Evolutionary conservation across 495 filamentous ascomycete species (phyloP).

Genomic region (Aspergillus cristatus): DNA sequence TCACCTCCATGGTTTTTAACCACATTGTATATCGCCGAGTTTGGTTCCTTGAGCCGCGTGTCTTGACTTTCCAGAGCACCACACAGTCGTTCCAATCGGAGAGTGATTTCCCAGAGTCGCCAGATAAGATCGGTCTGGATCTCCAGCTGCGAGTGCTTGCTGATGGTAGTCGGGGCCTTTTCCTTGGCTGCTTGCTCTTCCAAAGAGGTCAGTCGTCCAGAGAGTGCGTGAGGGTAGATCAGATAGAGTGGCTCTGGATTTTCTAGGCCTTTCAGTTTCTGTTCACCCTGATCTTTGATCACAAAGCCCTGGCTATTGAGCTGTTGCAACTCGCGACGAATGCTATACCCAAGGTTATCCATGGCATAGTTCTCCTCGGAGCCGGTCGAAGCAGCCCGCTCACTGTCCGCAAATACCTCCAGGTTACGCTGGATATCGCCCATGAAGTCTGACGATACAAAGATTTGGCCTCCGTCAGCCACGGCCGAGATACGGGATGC

Average conservation of each 20-base stretch:
- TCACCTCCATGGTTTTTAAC: conserved; percentile 80
- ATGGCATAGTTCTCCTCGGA: conserved; percentile 66
- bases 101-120: conserved; percentile 79
- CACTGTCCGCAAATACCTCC: conserved; percentile 71
- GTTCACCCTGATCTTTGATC: conserved; percentile 89
- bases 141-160: conserved; percentile 48
- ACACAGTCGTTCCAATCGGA: conserved; percentile 88
- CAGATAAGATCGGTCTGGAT: conserved; percentile 79
- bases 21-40: conserved; percentile 70
- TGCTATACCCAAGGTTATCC: conserved; percentile 48
- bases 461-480: conserved; percentile 96
- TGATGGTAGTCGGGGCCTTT: conserved; percentile 30
- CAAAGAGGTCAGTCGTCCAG: conserved; percentile 63
- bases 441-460: conserved; percentile 93
- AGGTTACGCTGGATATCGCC: conserved; percentile 86
- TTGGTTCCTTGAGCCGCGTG: conserved; percentile 55
- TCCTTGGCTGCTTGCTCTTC: conserved; percentile 34
- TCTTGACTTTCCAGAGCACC: conserved; percentile 64
- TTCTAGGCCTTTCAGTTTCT: conserved; percentile 90
- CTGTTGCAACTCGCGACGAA: conserved; percentile 78
- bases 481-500: conserved; percentile 85
- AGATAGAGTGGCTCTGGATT: conserved; percentile 94
- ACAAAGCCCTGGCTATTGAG: conserved; percentile 90
- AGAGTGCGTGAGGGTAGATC: conserved; percentile 80
- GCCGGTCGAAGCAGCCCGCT: conserved; percentile 56